Evolutionary conservation across 225 moss, liverwort and hornwort species (phyloP), one percentile per base, ranked within the genome.

Genomic region (Bryoerythrophyllum caledonicum): DNA sequence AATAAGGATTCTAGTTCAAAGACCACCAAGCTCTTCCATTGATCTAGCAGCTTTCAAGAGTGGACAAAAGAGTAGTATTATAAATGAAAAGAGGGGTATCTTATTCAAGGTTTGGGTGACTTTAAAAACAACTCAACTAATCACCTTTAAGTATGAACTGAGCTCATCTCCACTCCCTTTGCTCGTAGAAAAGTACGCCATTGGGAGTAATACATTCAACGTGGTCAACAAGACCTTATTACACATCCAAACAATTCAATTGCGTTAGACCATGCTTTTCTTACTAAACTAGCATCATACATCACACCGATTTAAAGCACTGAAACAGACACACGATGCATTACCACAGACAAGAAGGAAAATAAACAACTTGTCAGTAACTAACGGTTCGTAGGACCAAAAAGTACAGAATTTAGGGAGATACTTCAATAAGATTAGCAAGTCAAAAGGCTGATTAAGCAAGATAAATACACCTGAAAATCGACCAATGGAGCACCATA

Each of bases 61-160:
- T 17, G 48, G 17, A 44, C 13, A 15, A 48, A 38, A 6, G 17
- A 48, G 17, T 17, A 48, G 16, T 48, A 48, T 16, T 17, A 6
- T 48, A 17, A 48, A 17, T 48, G 0, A 44, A 17, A 48, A 48
- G 46, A 16, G 48, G 48, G 48, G 16, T 14, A 17, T 5, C 6
- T 19, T 19, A 49, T 19, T 49, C 17, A 49, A 17, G 13, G 4
- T 6, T 7, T 49, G 17, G 19, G 48, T 49, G 48, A 49, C 48
- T 49, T 49, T 19, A 6, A 17, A 49, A 49, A 49, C 6, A 49
- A 17, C 6, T 49, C 48, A 49, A 49, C 48, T 49, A 70, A 24
- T 71, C 74, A 99, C 97, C 94, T 95, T 99, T 73, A 99, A 81
- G 80, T 85, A 93, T 46, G 90, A 86, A 82, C 94, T 88, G 51